These are phyloP conservation scores for Hordeum marinum DNA, from an alignment of 176 grass and related monocot species.

Conservation along the genomic window DNA sequence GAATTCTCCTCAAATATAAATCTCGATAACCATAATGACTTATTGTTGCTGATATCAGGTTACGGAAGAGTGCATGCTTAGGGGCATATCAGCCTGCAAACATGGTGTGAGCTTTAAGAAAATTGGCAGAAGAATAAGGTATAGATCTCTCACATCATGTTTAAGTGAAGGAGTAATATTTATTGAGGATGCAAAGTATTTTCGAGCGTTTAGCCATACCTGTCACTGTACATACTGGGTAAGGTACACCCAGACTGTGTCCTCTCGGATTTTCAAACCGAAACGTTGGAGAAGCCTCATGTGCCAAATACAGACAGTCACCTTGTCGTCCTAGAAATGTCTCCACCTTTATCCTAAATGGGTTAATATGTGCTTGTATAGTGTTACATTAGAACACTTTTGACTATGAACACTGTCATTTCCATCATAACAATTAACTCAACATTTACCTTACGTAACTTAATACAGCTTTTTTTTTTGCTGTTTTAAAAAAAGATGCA, in stretches of 20 bases:
- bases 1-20: not conserved
- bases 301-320: not conserved
- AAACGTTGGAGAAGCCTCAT: not conserved
- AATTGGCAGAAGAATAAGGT: slow-evolving; percentile 98
- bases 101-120: slow-evolving; percentile 80
- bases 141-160: not conserved
- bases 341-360: not conserved
- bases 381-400: not conserved
- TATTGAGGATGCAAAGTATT: not conserved
- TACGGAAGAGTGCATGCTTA: slow-evolving; percentile 85
- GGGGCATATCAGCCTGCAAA: slow-evolving; percentile 83
- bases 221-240: not conserved
- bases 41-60: slow-evolving; percentile 48
- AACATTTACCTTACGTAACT: not conserved
- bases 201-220: not conserved
- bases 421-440: not conserved
- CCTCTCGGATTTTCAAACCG: not conserved
- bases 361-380: not conserved
- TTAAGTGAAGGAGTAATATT: not conserved
- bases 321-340: not conserved
- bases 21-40: slow-evolving; percentile 1
- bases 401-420: not conserved
- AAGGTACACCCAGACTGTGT: not conserved
- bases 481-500: not conserved
- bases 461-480: not conserved